Evolutionary conservation across 2,329 filamentous ascomycete species (phyloP), one percentile per base, ranked within the genome.

Genomic region (Ceratocystis harringtonii): DNA sequence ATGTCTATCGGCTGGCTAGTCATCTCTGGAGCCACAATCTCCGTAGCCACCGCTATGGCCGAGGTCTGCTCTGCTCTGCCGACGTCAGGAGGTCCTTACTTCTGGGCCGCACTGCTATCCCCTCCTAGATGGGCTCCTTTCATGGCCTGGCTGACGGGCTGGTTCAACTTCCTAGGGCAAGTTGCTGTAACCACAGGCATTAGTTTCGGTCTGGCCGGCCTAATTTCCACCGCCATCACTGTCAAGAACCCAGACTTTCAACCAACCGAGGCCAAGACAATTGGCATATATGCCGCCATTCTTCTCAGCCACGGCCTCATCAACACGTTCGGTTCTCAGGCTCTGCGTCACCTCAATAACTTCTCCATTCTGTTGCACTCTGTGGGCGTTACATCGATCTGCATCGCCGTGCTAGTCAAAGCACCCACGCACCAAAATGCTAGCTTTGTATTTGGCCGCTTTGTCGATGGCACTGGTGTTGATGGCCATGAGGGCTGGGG

Each of bases 41-140:
- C 76, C 64, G 76, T 80, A 25, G 67, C 67, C 12, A 73, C 78
- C 5, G 77, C 79, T 62, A 83, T 84, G 80, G 81, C 80, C 19
- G 81, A 84, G 70, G 81, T 84, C 69, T 80, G 82, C 5, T 81
- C 79, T 5, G 81, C 82, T 0, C 81, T 84, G 67, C 82, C 82
- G 0, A 83, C 81, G 1, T 78, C 76, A 58, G 82, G 81, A 48
- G 82, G 82, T 0, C 81, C 81, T 1, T 84, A 85, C 70, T 84
- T 83, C 71, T 84, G 82, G 82, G 77, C 81, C 0, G 81, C 81
- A 1, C 77, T 83, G 68, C 76, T 84, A 41, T 80, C 82, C 2
- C 81, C 81, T 0, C 73, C 61, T 17, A 57, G 44, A 15, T 68
- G 67, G 67, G 63, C 66, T 19, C 67, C 66, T 3, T 66, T 68